Evolutionary conservation across 495 filamentous ascomycete species (phyloP).

Genomic region (Annulohypoxylon bovei): DNA sequence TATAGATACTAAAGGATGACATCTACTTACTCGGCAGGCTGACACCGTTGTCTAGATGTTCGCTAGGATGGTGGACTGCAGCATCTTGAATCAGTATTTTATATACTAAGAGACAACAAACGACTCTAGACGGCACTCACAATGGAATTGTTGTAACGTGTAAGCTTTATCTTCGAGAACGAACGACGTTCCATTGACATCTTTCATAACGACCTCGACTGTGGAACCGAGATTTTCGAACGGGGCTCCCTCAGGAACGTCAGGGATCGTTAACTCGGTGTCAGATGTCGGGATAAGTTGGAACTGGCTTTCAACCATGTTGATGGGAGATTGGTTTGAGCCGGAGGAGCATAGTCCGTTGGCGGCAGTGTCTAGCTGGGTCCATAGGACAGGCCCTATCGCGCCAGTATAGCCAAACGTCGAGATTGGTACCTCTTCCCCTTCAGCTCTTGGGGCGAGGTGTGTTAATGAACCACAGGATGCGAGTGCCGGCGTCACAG

Average conservation of each 20-base stretch:
- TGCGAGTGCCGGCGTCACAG: constrained; percentile 39
- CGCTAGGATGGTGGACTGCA: constrained; percentile 69
- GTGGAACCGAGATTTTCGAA: constrained; percentile 71
- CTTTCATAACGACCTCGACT: constrained; percentile 63
- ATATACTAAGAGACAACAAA: too few relatives aligned
- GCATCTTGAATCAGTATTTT: background rate
- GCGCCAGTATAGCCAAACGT: constrained; percentile 62
- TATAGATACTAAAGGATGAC: too few relatives aligned
- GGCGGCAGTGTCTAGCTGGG: constrained; percentile 54
- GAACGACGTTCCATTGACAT: constrained; percentile 49
- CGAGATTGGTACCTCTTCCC: constrained; percentile 42
- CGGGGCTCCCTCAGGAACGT: constrained; percentile 52
- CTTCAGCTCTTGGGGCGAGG: constrained; percentile 51
- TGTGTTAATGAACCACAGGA: constrained; percentile 46
- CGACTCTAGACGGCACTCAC: background rate
- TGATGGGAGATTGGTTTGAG: constrained; percentile 70
- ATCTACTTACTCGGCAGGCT: constrained; percentile 52
- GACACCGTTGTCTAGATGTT: constrained; percentile 65
- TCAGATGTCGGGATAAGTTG: constrained; percentile 54
- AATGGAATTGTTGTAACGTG: constrained; percentile 71
- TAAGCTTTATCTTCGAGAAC: constrained; percentile 59
- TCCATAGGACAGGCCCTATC: constrained; percentile 69
- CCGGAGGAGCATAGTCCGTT: constrained; percentile 64
- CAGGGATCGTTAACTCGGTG: constrained; percentile 45
- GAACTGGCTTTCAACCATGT: constrained; percentile 56